A percentile compares a stretch with the other conserved stretches of the same genome.
phyloP scores from a whole-genome alignment of 352 stramenopile species.

The Saprolegnia parasitica region DNA sequence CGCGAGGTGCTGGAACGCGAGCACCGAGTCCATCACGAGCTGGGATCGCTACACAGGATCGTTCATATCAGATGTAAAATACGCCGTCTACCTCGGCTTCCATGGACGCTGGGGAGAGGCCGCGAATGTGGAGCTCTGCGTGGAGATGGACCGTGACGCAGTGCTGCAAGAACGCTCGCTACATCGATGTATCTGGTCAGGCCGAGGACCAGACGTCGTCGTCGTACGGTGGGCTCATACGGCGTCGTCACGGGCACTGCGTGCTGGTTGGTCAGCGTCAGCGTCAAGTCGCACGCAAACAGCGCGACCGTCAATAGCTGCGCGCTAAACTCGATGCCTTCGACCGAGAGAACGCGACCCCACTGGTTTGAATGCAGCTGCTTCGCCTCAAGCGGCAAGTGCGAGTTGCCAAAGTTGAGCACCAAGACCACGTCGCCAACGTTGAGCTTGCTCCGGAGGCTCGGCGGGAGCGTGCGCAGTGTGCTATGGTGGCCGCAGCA shows the following conservation, averaged over 20 bases:
- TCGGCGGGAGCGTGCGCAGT: conserved; percentile 17
- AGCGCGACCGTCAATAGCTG: conserved; percentile 17
- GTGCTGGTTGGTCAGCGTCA: conserved; percentile 11
- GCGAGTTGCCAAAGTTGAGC: conserved; percentile 57
- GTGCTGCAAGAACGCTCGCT: conserved; percentile 7
- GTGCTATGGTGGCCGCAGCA: conserved; percentile 42
- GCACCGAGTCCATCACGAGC: conserved; percentile 19
- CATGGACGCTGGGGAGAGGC: background rate
- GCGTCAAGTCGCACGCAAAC: conserved; percentile 11
- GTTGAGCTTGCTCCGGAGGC: conserved; percentile 37
- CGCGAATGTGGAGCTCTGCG: conserved; percentile 11
- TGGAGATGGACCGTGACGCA: conserved; percentile 23
- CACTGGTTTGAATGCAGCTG: conserved; percentile 24
- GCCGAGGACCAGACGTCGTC: background rate
- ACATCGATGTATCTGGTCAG: background rate
- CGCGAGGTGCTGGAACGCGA: conserved; percentile 21
- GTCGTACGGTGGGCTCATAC: conserved; percentile 19
- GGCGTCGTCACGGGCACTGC: background rate
- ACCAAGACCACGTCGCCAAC: conserved; percentile 60
- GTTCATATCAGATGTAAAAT: too few relatives aligned
- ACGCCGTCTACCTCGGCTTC: conserved; percentile 1
- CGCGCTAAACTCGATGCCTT: background rate
- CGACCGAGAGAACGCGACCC: conserved; percentile 5
- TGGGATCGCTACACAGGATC: conserved; percentile 14
- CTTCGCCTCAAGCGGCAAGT: conserved; percentile 43